Conservation (phyloP, 1,284 basidiomycete species). For the Marasmius oreades region DNA sequence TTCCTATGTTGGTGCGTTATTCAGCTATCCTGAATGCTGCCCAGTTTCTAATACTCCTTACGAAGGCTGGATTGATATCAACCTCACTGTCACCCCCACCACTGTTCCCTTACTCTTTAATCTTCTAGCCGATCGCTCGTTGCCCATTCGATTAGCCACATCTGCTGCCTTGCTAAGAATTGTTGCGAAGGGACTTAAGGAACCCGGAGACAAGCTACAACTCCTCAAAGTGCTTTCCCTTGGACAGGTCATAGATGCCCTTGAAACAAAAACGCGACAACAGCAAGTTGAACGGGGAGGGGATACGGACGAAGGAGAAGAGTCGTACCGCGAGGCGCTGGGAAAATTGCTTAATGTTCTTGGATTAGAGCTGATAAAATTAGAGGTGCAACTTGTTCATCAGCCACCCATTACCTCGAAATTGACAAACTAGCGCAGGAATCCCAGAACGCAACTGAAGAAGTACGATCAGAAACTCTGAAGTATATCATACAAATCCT, state of each 20-base stretch:
- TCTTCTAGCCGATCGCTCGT: slow-evolving; percentile 76
- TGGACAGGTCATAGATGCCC: slow-evolving; percentile 72
- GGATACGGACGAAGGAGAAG: slow-evolving; percentile 73
- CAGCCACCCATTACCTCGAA: slow-evolving; percentile 1
- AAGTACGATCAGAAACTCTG: slow-evolving; percentile 68
- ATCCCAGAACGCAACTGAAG: slow-evolving; percentile 43
- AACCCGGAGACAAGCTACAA: slow-evolving; percentile 87
- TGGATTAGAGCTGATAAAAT: slow-evolving; percentile 82
- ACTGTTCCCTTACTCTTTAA: slow-evolving; percentile 87
- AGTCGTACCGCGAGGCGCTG: slow-evolving; percentile 86
- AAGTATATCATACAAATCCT: slow-evolving; percentile 68
- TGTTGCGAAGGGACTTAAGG: slow-evolving; percentile 90
- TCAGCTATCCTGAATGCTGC: neutral
- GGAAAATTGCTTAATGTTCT: slow-evolving; percentile 84
- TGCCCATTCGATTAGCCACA: slow-evolving; percentile 82
- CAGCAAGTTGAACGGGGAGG: slow-evolving; percentile 64
- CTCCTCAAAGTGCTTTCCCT: slow-evolving; percentile 89
- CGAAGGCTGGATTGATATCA: slow-evolving; percentile 97
- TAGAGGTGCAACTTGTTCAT: slow-evolving; percentile 57
- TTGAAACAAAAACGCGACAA: slow-evolving; percentile 74
- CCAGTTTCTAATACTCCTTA: neutral
- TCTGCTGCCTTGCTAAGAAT: slow-evolving; percentile 81
- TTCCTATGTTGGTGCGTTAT: slow-evolving; percentile 86
- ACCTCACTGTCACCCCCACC: slow-evolving; percentile 88
- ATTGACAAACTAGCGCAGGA: slow-evolving; percentile 41